Base-by-base conservation (phyloP, 202 grass and related monocot genomes). In the Carex sylvatica region DNA sequence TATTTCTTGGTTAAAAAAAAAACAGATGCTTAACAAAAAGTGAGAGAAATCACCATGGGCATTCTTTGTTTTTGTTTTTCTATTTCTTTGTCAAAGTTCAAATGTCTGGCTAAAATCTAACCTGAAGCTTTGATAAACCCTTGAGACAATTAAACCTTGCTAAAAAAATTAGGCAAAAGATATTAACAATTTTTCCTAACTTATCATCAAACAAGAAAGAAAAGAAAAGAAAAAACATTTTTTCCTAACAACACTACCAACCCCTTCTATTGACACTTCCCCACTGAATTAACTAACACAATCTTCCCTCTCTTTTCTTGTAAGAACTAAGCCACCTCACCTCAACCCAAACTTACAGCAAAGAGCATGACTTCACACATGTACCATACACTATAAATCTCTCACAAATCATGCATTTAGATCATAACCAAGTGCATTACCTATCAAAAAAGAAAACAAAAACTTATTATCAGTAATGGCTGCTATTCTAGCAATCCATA, bases 161-260 rank as follows among this genome's bases (percentile, higher is more conserved):
- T 4, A 14, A 65, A 65, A 69, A 61, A 51, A 38, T 55, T 67
- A 55, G 8, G 11, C 20, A 60, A 54, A 18, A 33, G 46, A 4
- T 64, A 86, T 26, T n/a, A 81, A 15, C 46, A 49, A 3, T 13
- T 49, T 49, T 49, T 49, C 46, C 46, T 49, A 49, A 49, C 46
- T 49, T 13, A 8, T 49, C 46, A 49, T 13, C 46, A 49, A 49
- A 49, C 11, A 49, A 49, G 46, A 49, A 49, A 49, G 5, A 42
- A 44, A 46, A 46, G 2, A 46, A 46, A 49, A 49, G 2, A 49
- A 49, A 49, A 13, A 3, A 13, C 10, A 13, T 61, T 20, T 88
- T 87, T 97, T 83, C 89, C 61, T 84, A 97, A 87, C 93, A 55
- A 91, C 89, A 85, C 4, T 62, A 93, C 44, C 93, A 87, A 89